Conservation (phyloP, 768 basidiomycete species). For the Trametes maxima region DNA sequence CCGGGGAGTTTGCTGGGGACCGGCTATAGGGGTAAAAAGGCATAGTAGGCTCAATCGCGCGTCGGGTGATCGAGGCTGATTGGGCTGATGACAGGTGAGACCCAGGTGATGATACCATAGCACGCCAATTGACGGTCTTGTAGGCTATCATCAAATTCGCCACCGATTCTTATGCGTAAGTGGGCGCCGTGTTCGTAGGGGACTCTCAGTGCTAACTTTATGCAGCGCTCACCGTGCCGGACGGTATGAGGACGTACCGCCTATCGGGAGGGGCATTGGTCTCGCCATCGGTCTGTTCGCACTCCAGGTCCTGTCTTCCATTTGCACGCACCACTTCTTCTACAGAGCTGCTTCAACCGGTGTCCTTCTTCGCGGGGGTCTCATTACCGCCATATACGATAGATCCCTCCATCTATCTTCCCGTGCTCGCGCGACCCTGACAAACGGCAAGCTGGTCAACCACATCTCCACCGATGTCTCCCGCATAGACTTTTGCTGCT, state of each 20-base stretch:
- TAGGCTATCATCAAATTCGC: conserved; percentile 76
- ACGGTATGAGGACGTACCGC: conserved; percentile 36
- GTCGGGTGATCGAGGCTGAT: too few relatives aligned
- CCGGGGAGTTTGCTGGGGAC: too few relatives aligned
- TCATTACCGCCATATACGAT: conserved; percentile 86
- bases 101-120: neutral
- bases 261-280: conserved; percentile 67
- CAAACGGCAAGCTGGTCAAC: conserved; percentile 89
- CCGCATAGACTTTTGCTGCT: conserved; percentile 84
- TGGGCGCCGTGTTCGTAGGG: neutral
- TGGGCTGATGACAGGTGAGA: too few relatives aligned
- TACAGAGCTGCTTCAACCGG: conserved; percentile 74
- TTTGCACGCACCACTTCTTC: conserved; percentile 83
- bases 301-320: conserved; percentile 66
- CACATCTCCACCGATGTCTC: conserved; percentile 94
- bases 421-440: conserved; percentile 75
- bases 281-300: conserved; percentile 68
- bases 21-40: too few relatives aligned
- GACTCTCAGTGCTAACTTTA: neutral
- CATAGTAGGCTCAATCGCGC: too few relatives aligned
- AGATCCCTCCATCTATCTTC: conserved; percentile 76
- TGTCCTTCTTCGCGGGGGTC: conserved; percentile 78
- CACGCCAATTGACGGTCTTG: neutral
- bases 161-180: conserved; percentile 55
- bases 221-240: conserved; percentile 30